Percentiles rank a stretch among this genome's conserved stretches.
phyloP scores from a whole-genome alignment of 768 basidiomycete species.

The Amanita rimosa region DNA sequence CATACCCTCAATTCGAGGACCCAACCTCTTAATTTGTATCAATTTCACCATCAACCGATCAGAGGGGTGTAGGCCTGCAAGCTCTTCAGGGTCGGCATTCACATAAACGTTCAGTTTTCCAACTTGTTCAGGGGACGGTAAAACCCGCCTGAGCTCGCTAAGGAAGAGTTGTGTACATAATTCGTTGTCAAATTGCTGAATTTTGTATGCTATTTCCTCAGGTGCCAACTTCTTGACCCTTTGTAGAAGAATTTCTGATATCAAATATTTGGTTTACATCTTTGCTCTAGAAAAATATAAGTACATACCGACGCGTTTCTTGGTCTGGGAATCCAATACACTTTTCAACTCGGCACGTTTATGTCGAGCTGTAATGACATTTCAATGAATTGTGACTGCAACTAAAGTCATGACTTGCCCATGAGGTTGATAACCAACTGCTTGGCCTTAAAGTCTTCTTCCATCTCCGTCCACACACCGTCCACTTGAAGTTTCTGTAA shows the following conservation, averaged over 20 bases:
- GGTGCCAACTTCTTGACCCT: constrained; percentile 75
- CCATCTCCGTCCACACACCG: constrained; percentile 93
- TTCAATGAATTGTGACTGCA: constrained; percentile 7
- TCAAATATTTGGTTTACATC: constrained; percentile 2
- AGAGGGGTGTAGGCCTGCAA: constrained; percentile 82
- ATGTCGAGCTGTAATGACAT: constrained; percentile 47
- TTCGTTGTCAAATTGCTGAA: constrained; percentile 79
- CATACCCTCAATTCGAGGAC: constrained; percentile 91
- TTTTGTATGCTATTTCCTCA: constrained; percentile 75
- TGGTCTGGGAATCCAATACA: constrained; percentile 83
- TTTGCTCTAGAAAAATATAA: not conserved
- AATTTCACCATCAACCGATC: constrained; percentile 96
- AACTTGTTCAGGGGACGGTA: constrained; percentile 88
- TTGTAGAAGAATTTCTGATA: constrained; percentile 83
- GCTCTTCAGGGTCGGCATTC: constrained; percentile 76
- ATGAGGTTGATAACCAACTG: constrained; percentile 86
- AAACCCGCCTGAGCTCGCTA: constrained; percentile 74
- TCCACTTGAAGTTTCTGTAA: constrained; percentile 70
- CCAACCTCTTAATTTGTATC: constrained; percentile 86
- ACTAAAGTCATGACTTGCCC: constrained; percentile 35
- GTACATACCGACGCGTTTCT: constrained; percentile 83
- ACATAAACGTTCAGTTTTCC: constrained; percentile 87
- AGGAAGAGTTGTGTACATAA: constrained; percentile 86
- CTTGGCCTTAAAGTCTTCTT: constrained; percentile 95
- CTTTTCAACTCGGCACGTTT: constrained; percentile 86